phyloP scores from a whole-genome alignment of 495 filamentous ascomycete genomes.

The Penicillium longicatenatum region DNA sequence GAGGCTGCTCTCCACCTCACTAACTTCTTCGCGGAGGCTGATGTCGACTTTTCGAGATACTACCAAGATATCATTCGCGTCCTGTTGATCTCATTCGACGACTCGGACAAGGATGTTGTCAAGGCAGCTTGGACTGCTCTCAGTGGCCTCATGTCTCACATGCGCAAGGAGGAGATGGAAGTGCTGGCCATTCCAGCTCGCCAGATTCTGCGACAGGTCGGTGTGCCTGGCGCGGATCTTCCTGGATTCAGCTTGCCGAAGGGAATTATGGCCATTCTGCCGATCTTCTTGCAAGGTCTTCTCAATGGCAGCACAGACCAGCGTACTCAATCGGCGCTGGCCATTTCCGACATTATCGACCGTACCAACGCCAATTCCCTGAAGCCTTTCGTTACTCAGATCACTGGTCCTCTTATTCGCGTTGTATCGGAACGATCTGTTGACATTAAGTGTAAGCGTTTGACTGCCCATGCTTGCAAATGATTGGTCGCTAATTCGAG shows the following conservation, averaged over 20 bases:
- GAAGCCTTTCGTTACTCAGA: constrained; percentile 93
- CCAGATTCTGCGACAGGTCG: constrained; percentile 81
- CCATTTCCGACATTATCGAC: constrained; percentile 94
- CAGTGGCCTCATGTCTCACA: constrained; percentile 78
- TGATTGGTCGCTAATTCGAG: constrained; percentile 9
- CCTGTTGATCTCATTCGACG: constrained; percentile 88
- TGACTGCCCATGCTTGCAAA: not conserved
- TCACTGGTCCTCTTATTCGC: constrained; percentile 95
- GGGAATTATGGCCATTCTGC: constrained; percentile 94
- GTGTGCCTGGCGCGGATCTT: constrained; percentile 80
- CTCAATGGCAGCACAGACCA: constrained; percentile 95
- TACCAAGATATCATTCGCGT: constrained; percentile 90
- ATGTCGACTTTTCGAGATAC: constrained; percentile 90
- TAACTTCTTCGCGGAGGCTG: constrained; percentile 81
- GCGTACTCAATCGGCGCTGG: constrained; percentile 85
- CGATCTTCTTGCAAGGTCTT: constrained; percentile 95
- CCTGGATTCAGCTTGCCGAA: constrained; percentile 92
- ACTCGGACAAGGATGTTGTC: constrained; percentile 79
- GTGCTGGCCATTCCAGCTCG: constrained; percentile 84
- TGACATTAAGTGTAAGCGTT: constrained; percentile 73
- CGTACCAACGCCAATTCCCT: constrained; percentile 80
- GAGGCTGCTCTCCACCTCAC: constrained; percentile 78
- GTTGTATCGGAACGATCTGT: constrained; percentile 94
- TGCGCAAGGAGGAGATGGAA: constrained; percentile 99
- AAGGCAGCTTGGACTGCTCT: constrained; percentile 92